A percentile compares a stretch with the other conserved stretches of the same genome.
These are phyloP conservation scores for Thielaviopsis musarum DNA, from an alignment of 2,329 filamentous ascomycete genomes.

Conservation along the genomic window DNA sequence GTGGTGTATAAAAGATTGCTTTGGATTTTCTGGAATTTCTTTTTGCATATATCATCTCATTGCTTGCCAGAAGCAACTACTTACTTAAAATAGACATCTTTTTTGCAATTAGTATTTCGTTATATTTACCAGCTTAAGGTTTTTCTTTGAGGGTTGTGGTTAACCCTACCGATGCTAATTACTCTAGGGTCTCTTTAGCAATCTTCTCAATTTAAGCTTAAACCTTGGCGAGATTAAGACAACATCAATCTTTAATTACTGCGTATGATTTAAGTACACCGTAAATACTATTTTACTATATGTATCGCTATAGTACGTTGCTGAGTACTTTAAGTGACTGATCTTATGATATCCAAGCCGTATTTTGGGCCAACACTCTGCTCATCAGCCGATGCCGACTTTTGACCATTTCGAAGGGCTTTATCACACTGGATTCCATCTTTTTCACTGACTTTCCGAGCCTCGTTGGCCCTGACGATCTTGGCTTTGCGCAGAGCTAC, in stretches of 20 bases:
- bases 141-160: neutral
- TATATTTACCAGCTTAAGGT: neutral
- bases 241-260: too few relatives aligned
- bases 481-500: neutral
- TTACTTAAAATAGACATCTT: neutral
- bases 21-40: constrained; percentile 1
- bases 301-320: too few relatives aligned
- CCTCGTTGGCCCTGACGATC: neutral
- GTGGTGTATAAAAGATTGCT: constrained; percentile 29
- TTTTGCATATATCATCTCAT: neutral
- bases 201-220: too few relatives aligned
- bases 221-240: too few relatives aligned
- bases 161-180: neutral
- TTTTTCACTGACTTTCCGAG: neutral
- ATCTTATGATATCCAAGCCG: neutral
- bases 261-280: too few relatives aligned
- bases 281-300: too few relatives aligned
- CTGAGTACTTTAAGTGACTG: too few relatives aligned
- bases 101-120: neutral
- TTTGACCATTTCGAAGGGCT: neutral
- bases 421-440: neutral
- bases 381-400: neutral
- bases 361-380: neutral
- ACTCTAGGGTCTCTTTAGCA: too few relatives aligned
- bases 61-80: too few relatives aligned